phyloP scores from a whole-genome alignment of 2,329 filamentous ascomycete species.

The Macrophomina phaseolina region DNA sequence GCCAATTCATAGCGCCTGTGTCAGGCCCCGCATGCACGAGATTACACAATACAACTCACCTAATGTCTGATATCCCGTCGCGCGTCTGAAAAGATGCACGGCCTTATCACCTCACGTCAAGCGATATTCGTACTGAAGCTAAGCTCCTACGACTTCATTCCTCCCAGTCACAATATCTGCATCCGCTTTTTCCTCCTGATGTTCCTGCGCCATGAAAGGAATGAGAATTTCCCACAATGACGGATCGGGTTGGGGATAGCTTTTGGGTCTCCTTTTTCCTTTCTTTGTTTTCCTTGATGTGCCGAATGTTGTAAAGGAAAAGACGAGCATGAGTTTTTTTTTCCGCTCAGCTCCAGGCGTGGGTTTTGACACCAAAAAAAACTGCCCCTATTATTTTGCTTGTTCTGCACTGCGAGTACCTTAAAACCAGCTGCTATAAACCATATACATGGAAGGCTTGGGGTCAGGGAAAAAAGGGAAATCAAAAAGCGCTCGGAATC shows the following conservation, averaged over 20 bases:
- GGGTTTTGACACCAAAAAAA: no score
- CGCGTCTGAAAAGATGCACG: background rate
- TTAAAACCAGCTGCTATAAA: background rate
- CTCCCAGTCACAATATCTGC: constrained; percentile 7
- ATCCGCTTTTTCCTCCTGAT: background rate
- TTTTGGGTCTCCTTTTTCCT: background rate
- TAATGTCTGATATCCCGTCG: constrained; percentile 25
- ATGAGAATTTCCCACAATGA: background rate
- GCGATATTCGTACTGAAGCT: background rate
- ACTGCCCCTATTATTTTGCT: no score
- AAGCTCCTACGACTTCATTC: background rate
- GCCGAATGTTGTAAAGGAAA: background rate
- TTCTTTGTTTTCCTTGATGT: background rate
- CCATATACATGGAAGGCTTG: background rate
- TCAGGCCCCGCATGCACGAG: background rate
- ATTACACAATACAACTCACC: constrained; percentile 10
- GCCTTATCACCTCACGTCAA: constrained; percentile 21
- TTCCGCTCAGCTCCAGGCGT: no score
- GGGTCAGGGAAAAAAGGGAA: background rate
- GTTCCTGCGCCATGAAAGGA: constrained; percentile 10
- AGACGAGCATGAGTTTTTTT: no score
- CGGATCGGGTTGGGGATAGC: background rate
- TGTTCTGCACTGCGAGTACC: background rate
- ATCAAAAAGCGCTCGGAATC: background rate
- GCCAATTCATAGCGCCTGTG: background rate